A percentile compares a stretch with the other conserved stretches of the same genome.
Conservation (phyloP, 306 rosid genomes). For the Cicer cuneatum region DNA sequence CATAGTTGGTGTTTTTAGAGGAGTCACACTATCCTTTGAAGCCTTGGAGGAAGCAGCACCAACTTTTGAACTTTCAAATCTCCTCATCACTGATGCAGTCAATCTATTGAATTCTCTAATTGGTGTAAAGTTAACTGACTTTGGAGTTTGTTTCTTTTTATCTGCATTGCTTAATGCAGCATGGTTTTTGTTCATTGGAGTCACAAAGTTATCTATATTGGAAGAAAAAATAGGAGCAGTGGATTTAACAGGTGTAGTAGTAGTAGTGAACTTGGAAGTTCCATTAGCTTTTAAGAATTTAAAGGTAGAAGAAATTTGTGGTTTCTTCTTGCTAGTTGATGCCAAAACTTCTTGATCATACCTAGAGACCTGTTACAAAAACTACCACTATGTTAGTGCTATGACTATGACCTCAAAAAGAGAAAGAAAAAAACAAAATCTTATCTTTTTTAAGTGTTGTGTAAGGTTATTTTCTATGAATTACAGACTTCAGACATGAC, state of each 20-base stretch:
- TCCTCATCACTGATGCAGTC: constrained; percentile 80
- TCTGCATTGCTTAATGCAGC: constrained; percentile 51
- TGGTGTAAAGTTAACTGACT: constrained; percentile 77
- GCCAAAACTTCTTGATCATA: constrained; percentile 51
- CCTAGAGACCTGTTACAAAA: constrained; percentile 48
- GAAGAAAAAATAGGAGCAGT: constrained; percentile 46
- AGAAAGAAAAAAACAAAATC: background rate
- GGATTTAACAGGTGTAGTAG: constrained; percentile 63
- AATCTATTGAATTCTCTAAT: constrained; percentile 79
- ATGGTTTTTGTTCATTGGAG: constrained; percentile 62
- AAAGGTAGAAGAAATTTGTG: constrained; percentile 52
- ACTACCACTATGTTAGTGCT: constrained; percentile 5
- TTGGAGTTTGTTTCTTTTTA: constrained; percentile 68
- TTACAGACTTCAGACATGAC: too few species aligned
- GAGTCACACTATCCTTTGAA: constrained; percentile 70
- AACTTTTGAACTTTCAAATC: constrained; percentile 75
- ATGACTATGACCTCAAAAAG: constrained; percentile 24
- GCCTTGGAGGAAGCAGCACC: constrained; percentile 65
- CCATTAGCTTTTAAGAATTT: constrained; percentile 46
- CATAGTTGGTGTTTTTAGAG: constrained; percentile 75
- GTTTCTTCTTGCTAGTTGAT: constrained; percentile 57
- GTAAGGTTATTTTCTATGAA: too few species aligned
- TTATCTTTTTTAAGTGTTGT: too few species aligned
- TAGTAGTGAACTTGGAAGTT: constrained; percentile 53
- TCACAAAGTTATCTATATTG: constrained; percentile 50